phyloP scores from a whole-genome alignment of 1,139 yeast species.

The Torulaspora pretoriensis region DNA sequence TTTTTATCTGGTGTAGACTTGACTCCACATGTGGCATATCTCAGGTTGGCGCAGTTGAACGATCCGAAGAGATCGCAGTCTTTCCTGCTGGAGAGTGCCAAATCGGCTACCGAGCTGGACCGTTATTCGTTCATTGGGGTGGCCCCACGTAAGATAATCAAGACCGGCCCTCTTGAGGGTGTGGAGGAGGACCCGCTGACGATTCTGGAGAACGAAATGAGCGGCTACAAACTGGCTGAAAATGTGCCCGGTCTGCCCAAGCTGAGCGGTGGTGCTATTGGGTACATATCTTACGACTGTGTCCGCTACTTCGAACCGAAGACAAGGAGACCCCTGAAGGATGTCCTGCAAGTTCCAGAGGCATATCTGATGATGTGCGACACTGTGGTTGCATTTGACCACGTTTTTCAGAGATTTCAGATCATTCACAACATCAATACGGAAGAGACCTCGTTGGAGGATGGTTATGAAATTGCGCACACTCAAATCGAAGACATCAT shows the following conservation, averaged over 20 bases:
- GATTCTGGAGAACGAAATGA: constrained; percentile 68
- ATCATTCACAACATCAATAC: constrained; percentile 68
- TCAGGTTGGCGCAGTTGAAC: constrained; percentile 74
- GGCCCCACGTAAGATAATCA: constrained; percentile 73
- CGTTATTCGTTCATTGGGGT: constrained; percentile 89
- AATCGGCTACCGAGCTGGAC: constrained; percentile 83
- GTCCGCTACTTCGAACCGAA: constrained; percentile 93
- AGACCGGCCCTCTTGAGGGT: constrained; percentile 67
- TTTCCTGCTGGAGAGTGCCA: constrained; percentile 82
- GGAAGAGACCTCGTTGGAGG: constrained; percentile 43
- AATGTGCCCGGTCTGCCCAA: constrained; percentile 73
- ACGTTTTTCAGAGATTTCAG: constrained; percentile 89
- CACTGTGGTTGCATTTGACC: constrained; percentile 84
- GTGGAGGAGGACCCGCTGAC: constrained; percentile 72
- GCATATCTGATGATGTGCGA: constrained; percentile 89
- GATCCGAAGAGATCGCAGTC: constrained; percentile 56
- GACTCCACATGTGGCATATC: constrained; percentile 86
- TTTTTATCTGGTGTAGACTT: constrained; percentile 70
- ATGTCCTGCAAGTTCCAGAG: constrained; percentile 81
- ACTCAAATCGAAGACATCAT: constrained; percentile 56
- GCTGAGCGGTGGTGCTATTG: constrained; percentile 93
- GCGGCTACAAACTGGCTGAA: constrained; percentile 59
- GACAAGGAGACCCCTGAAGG: constrained; percentile 68
- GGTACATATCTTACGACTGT: constrained; percentile 93
- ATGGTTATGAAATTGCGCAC: constrained; percentile 54